Conservation (phyloP, 2,329 filamentous ascomycete species). For the Neonectria sp. region DNA sequence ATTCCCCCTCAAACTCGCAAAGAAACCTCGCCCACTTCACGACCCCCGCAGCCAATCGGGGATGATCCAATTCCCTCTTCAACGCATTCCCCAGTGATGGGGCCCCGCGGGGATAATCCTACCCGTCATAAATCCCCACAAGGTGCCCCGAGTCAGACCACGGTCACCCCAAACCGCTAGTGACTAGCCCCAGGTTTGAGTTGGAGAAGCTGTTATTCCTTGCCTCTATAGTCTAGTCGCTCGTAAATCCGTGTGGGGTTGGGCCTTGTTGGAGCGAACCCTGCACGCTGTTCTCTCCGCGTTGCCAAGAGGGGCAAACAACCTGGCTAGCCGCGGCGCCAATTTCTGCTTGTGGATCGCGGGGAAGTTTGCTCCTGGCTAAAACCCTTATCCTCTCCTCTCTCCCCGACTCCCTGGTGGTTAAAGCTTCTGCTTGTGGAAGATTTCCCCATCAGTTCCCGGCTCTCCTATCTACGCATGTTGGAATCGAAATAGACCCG, state of each 20-base stretch:
- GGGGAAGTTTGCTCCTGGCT: slow-evolving; percentile 30
- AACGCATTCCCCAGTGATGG: slow-evolving; percentile 10
- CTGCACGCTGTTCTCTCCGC: slow-evolving; percentile 18
- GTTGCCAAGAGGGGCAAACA: neutral
- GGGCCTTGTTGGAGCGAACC: neutral
- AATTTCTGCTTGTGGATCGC: slow-evolving; percentile 8
- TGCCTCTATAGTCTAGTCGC: neutral
- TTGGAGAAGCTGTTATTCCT: neutral
- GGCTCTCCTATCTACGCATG: neutral
- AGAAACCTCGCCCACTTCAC: neutral
- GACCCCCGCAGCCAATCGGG: slow-evolving; percentile 17
- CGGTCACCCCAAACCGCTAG: too few relatives aligned
- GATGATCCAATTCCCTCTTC: slow-evolving; percentile 6
- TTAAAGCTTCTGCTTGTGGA: slow-evolving; percentile 19
- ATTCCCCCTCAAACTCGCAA: neutral
- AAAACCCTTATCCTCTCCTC: neutral
- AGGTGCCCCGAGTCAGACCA: neutral
- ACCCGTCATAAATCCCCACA: slow-evolving; percentile 14
- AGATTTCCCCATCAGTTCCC: slow-evolving; percentile 13
- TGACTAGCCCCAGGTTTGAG: too few relatives aligned
- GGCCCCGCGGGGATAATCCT: slow-evolving; percentile 25
- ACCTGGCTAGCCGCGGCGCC: slow-evolving; percentile 9
- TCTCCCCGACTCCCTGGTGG: slow-evolving; percentile 1
- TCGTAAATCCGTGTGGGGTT: slow-evolving; percentile 9
- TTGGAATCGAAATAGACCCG: neutral